These are phyloP conservation scores for Collybia nuda DNA, from an alignment of 768 basidiomycete genomes.

Conservation along the genomic window DNA sequence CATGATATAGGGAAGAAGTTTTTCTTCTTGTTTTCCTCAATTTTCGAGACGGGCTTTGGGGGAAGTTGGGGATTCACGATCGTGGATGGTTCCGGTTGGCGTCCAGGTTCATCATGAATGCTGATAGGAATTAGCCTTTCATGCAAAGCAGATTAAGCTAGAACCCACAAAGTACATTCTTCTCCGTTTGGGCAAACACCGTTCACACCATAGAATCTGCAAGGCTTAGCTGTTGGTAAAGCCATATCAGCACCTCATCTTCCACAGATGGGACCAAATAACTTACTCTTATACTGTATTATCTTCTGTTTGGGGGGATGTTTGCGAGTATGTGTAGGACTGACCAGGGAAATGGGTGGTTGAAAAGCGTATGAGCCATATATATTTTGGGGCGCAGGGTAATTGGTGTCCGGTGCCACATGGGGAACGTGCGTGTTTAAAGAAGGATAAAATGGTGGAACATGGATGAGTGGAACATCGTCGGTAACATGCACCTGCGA, in stretches of 20 bases:
- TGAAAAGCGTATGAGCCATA: conserved; percentile 8
- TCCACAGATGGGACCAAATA: too few species aligned
- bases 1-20: conserved; percentile 67
- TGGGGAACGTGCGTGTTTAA: conserved; percentile 9
- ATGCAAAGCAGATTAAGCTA: neutral
- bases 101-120: conserved; percentile 41
- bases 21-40: conserved; percentile 39
- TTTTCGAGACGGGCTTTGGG: conserved; percentile 14
- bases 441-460: conserved; percentile 26
- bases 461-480: conserved; percentile 29
- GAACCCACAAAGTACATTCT: conserved; percentile 58
- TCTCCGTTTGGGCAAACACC: conserved; percentile 52
- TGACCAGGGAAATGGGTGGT: conserved; percentile 4
- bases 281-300: conserved; percentile 42
- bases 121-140: conserved; percentile 24
- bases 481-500: conserved; percentile 37
- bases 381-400: conserved; percentile 8
- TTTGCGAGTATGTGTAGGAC: conserved; percentile 1
- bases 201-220: conserved; percentile 50
- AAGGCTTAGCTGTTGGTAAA: conserved; percentile 52
- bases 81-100: conserved; percentile 5
- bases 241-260: too few species aligned
- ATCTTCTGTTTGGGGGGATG: conserved; percentile 21
- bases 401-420: conserved; percentile 18
- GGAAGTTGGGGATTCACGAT: conserved; percentile 13